These are phyloP conservation scores for Talaromyces sp. DNA, from an alignment of 2,329 filamentous ascomycete species.

Conservation along the genomic window DNA sequence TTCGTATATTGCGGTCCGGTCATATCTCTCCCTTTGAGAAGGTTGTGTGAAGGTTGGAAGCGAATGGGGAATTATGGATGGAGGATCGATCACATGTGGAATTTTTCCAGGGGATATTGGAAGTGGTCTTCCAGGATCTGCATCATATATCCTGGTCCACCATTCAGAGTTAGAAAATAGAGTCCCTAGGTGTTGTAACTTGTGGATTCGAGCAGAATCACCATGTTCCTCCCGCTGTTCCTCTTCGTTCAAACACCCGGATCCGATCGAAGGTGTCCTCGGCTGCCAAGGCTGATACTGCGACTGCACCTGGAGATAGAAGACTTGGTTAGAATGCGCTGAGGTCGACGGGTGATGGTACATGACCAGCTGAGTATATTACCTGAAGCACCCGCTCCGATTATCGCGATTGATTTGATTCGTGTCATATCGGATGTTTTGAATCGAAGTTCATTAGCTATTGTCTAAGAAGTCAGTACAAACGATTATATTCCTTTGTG, in stretches of 20 bases:
- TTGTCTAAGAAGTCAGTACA: not conserved
- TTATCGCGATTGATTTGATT: not conserved
- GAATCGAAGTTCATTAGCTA: not conserved
- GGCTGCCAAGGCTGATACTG: not conserved
- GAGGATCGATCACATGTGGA: not conserved
- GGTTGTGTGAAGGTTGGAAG: not conserved
- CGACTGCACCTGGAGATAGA: not conserved
- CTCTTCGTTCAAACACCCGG: conserved; percentile 1
- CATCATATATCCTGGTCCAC: conserved; percentile 1
- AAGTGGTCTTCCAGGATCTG: not conserved
- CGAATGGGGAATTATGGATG: not conserved
- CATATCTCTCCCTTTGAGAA: not conserved
- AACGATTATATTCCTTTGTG: too few species aligned
- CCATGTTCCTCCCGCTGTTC: conserved; percentile 3
- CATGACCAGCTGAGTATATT: not conserved
- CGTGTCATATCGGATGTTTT: not conserved
- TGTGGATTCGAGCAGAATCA: too few species aligned
- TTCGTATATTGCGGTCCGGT: not conserved
- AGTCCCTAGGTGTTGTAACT: too few species aligned
- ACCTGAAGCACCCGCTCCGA: conserved; percentile 1
- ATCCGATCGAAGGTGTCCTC: not conserved
- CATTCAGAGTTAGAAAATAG: too few species aligned
- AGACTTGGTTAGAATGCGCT: too few species aligned
- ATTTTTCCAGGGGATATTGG: not conserved
- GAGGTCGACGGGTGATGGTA: too few species aligned